Conservation (phyloP, 352 stramenopile species). For the Pythium biforme region DNA sequence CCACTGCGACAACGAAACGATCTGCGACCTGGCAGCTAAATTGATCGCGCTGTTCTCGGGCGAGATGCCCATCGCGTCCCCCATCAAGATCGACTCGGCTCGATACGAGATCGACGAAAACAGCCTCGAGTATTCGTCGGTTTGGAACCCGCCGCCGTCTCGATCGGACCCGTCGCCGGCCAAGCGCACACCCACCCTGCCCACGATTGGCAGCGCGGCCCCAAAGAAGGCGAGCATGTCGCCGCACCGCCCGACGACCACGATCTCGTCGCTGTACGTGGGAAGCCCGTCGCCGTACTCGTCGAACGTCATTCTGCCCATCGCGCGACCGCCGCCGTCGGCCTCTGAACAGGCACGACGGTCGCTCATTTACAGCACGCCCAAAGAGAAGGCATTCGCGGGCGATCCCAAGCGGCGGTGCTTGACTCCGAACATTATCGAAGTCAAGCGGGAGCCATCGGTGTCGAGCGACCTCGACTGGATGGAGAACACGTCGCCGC, state of each 20-base stretch:
- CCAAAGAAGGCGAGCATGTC: conserved; percentile 20
- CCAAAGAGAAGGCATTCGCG: conserved; percentile 52
- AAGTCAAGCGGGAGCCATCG: conserved; percentile 22
- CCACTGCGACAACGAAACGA: conserved; percentile 44
- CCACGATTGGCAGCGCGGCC: conserved; percentile 29
- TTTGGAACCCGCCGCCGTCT: conserved; percentile 6
- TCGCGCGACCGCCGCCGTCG: conserved; percentile 44
- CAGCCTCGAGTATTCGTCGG: background rate
- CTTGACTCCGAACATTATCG: conserved; percentile 46
- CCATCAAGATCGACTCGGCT: conserved; percentile 40
- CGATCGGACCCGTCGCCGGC: background rate
- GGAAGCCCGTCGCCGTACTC: conserved; percentile 54
- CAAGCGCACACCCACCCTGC: conserved; percentile 31
- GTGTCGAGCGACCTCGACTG: conserved; percentile 18
- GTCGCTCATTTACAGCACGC: conserved; percentile 60
- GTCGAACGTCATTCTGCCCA: conserved; percentile 36
- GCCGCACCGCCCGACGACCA: conserved; percentile 53
- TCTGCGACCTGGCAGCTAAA: conserved; percentile 41
- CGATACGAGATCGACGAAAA: conserved; percentile 6
- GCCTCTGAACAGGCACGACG: conserved; percentile 44
- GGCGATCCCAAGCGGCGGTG: conserved; percentile 48
- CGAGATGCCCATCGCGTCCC: conserved; percentile 57
- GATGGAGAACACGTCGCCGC: conserved; percentile 28
- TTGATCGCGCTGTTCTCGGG: conserved; percentile 45
- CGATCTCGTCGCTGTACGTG: conserved; percentile 57